Percentiles rank a stretch among this genome's conserved stretches.
These are phyloP conservation scores for Coemansia sp. DNA, from an alignment of 192 early-diverging fungal species.

Conservation along the genomic window DNA sequence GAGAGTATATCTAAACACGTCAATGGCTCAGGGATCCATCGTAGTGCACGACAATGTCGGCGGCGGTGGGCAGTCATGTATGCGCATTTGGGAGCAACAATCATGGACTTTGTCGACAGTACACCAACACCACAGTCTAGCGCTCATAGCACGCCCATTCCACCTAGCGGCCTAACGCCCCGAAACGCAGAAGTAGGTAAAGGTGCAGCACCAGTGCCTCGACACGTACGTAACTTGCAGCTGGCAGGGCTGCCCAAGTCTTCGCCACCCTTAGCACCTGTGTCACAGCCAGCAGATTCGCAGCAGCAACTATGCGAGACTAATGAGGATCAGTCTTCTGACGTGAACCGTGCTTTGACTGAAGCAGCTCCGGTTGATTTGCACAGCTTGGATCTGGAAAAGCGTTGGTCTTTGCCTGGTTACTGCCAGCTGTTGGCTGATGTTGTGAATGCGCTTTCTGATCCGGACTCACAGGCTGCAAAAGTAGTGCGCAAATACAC, in stretches of 20 bases:
- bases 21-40: constrained; percentile 6
- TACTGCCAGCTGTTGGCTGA: constrained; percentile 50
- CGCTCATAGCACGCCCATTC: constrained; percentile 25
- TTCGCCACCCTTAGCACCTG: constrained; percentile 31
- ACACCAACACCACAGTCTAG: constrained; percentile 46
- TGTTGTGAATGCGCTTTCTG: constrained; percentile 43
- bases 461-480: constrained; percentile 43
- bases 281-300: background rate
- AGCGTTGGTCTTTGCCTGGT: constrained; percentile 33
- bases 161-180: background rate
- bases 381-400: constrained; percentile 8
- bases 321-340: background rate
- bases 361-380: constrained; percentile 2
- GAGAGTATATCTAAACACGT: constrained; percentile 24
- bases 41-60: constrained; percentile 38
- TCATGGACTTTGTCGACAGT: constrained; percentile 51
- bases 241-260: constrained; percentile 37
- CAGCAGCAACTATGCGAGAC: background rate
- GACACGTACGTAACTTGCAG: constrained; percentile 29
- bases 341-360: no score
- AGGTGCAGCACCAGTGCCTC: background rate
- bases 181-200: background rate
- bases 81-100: constrained; percentile 34
- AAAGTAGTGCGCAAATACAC: constrained; percentile 19
- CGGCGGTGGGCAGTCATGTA: constrained; percentile 51